A percentile compares a stretch with the other conserved stretches of the same genome.
Evolutionary conservation across 78 protist species (phyloP).

Genomic region (Isochrysis galbana): DNA sequence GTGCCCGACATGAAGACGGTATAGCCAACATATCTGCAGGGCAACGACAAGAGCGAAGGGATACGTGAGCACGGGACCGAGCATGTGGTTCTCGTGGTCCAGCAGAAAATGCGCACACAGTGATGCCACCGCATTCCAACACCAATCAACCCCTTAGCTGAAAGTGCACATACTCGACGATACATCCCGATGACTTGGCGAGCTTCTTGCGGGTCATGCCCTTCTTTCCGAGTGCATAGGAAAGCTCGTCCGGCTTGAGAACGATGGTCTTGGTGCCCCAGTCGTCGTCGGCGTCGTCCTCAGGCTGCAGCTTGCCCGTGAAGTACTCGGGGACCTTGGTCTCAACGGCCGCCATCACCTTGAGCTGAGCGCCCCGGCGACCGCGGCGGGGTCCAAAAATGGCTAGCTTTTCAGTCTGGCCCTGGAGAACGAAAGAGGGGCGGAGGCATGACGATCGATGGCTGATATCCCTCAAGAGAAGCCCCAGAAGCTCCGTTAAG

Average conservation of each 20-base stretch:
- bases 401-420: constrained; percentile 26
- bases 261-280: neutral
- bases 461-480: too few species aligned
- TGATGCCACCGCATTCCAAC: too few species aligned
- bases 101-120: too few species aligned
- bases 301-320: neutral
- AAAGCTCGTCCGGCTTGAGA: neutral
- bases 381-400: constrained; percentile 5
- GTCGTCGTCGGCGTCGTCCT: neutral
- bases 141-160: too few species aligned
- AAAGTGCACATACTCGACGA: constrained; percentile 31
- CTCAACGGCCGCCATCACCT: constrained; percentile 33
- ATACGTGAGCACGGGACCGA: too few species aligned
- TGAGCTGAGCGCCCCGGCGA: constrained; percentile 20
- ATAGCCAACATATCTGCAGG: too few species aligned
- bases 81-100: too few species aligned
- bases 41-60: too few species aligned
- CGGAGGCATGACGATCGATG: too few species aligned
- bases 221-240: constrained; percentile 30
- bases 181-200: constrained; percentile 1
- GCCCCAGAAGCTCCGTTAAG: too few species aligned
- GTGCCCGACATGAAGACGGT: too few species aligned
- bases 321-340: neutral
- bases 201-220: constrained; percentile 36
- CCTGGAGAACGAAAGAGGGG: too few species aligned